Percentiles rank a stretch among this genome's conserved stretches.
phyloP scores from a whole-genome alignment of 2,329 filamentous ascomycete genomes.

The Venturia carpophila region DNA sequence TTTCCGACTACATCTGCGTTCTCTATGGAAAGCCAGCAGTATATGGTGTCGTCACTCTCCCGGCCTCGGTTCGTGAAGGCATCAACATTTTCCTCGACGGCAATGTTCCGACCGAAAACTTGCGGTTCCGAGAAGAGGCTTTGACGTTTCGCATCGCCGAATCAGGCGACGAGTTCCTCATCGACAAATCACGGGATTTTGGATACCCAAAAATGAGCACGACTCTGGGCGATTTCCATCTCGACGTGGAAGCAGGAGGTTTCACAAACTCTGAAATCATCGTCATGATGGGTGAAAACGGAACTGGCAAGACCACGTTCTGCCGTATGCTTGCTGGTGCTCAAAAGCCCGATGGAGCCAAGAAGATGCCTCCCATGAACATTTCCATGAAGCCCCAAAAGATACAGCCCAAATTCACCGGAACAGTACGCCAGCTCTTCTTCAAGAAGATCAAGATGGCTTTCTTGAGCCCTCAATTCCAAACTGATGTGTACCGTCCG shows the following conservation, averaged over 20 bases:
- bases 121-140: constrained; percentile 96
- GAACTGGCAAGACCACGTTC: constrained; percentile 98
- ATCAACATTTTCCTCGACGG: constrained; percentile 99
- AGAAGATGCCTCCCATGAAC: constrained; percentile 82
- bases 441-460: constrained; percentile 99
- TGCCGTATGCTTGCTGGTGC: constrained; percentile 92
- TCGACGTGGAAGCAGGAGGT: constrained; percentile 70
- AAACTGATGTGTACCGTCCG: constrained; percentile 99
- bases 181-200: constrained; percentile 79
- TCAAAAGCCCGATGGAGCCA: constrained; percentile 76
- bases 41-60: constrained; percentile 95
- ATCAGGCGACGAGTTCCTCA: constrained; percentile 77
- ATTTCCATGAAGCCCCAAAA: constrained; percentile 99
- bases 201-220: constrained; percentile 86
- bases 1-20: constrained; percentile 96
- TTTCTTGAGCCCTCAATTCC: constrained; percentile 95
- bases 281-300: constrained; percentile 99
- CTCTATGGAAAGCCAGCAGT: constrained; percentile 92
- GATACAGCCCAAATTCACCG: constrained; percentile 96
- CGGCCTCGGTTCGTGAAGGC: constrained; percentile 92
- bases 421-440: constrained; percentile 94
- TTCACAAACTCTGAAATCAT: constrained; percentile 99
- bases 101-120: constrained; percentile 94
- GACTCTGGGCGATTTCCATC: constrained; percentile 80
- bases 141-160: constrained; percentile 92